A percentile compares a stretch with the other conserved stretches of the same genome.
phyloP scores from a whole-genome alignment of 2,329 filamentous ascomycete species.

The Penicillium psychrosexuale region DNA sequence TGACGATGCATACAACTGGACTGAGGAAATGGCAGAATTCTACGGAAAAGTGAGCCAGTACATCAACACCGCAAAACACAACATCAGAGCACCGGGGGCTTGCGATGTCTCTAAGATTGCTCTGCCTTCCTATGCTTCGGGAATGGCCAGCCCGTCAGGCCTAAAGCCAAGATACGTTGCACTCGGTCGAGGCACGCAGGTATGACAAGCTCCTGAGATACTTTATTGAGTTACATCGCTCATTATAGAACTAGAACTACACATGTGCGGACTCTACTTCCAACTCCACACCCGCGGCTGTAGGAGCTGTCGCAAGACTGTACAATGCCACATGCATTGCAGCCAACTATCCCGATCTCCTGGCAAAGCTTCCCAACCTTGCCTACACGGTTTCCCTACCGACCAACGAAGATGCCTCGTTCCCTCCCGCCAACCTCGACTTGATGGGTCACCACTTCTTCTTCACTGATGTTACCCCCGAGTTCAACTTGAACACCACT shows the following conservation, averaged over 20 bases:
- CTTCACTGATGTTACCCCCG: conserved; percentile 69
- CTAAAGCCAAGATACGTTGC: conserved; percentile 72
- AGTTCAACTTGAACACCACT: conserved; percentile 71
- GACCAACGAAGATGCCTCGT: conserved; percentile 31
- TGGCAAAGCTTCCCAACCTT: conserved; percentile 62
- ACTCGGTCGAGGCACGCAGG: conserved; percentile 74
- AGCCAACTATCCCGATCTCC: conserved; percentile 64
- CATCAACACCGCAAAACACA: conserved; percentile 31
- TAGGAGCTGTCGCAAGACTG: conserved; percentile 76
- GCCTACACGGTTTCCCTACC: conserved; percentile 65
- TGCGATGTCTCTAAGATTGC: conserved; percentile 36
- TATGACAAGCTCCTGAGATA: conserved; percentile 24
- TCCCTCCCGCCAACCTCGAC: conserved; percentile 56
- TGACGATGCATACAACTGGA: conserved; percentile 37
- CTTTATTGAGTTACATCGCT: conserved; percentile 7
- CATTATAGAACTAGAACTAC: conserved; percentile 67
- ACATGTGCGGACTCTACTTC: conserved; percentile 67
- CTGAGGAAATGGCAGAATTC: conserved; percentile 41
- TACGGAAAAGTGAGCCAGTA: conserved; percentile 40
- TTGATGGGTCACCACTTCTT: conserved; percentile 78
- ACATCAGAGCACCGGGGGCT: conserved; percentile 16
- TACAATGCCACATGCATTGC: conserved; percentile 85
- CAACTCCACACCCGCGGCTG: conserved; percentile 59
- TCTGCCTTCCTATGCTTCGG: conserved; percentile 51
- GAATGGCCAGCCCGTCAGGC: conserved; percentile 61